These are phyloP conservation scores for Termitomyces sp. DNA, from an alignment of 768 basidiomycete species.

Conservation along the genomic window DNA sequence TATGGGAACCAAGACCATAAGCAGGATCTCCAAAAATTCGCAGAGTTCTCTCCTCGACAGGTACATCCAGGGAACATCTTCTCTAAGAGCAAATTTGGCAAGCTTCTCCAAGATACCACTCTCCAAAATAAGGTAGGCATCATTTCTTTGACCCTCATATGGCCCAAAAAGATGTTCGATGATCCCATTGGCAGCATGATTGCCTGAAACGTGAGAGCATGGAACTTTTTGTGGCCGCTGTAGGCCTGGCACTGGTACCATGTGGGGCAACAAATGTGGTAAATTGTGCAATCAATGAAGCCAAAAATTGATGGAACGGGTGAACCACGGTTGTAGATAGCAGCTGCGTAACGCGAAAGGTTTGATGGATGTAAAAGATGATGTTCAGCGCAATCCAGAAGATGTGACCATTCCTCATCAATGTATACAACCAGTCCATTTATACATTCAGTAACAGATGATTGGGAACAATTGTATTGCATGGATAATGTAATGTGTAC, in stretches of 20 bases:
- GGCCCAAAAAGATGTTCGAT: background rate
- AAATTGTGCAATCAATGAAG: conserved; percentile 6
- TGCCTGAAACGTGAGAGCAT: conserved; percentile 1
- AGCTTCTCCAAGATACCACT: background rate
- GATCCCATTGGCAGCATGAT: conserved; percentile 4
- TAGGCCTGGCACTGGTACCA: conserved; percentile 2
- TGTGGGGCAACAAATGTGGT: background rate
- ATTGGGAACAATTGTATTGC: background rate
- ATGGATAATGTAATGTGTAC: background rate
- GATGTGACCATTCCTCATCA: background rate
- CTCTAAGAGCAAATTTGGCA: background rate
- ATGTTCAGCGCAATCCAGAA: background rate
- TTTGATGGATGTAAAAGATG: background rate
- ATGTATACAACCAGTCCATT: background rate
- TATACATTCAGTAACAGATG: background rate
- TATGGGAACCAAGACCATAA: conserved; percentile 15
- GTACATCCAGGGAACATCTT: background rate
- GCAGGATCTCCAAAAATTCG: conserved; percentile 25
- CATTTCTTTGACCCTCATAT: background rate
- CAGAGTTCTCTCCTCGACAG: conserved; percentile 4
- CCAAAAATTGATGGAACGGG: background rate
- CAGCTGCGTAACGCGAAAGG: background rate
- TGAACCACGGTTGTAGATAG: background rate
- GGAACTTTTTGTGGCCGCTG: conserved; percentile 1
- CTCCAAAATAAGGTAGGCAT: background rate